Evolutionary conservation across 2,329 filamentous ascomycete species (phyloP).

Genomic region (Aspergillus latus): DNA sequence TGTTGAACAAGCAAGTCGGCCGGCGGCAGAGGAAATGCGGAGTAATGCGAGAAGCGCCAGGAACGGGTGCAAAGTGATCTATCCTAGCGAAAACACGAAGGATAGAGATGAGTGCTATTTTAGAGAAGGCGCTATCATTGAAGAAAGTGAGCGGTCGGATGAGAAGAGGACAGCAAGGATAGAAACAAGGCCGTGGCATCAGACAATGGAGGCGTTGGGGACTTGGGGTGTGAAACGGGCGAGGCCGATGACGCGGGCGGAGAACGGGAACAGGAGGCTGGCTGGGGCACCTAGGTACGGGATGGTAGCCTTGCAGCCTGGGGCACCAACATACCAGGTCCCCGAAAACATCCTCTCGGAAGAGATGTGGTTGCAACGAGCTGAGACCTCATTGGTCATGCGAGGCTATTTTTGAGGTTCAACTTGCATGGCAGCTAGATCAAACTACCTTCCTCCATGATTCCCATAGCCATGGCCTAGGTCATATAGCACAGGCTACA

Average conservation of each 20-base stretch:
- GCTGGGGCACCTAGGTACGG: not conserved
- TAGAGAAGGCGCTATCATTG: not conserved
- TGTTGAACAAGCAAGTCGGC: conserved; percentile 16
- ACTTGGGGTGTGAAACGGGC: conserved; percentile 18
- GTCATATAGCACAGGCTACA: not conserved
- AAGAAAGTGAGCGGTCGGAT: conserved; percentile 1
- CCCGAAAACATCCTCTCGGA: not conserved
- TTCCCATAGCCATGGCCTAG: not conserved
- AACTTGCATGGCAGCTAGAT: not conserved
- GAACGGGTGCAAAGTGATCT: not conserved
- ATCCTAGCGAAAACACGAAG: conserved; percentile 1
- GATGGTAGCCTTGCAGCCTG: conserved; percentile 17
- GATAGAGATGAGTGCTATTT: not conserved
- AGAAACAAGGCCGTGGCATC: not conserved
- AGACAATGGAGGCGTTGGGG: conserved; percentile 2
- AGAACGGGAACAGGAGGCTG: conserved; percentile 19
- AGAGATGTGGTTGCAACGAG: not conserved
- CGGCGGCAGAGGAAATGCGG: conserved; percentile 15
- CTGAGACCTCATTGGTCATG: not conserved
- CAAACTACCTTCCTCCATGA: not conserved
- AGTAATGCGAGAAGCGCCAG: conserved; percentile 16
- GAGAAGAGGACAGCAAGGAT: conserved; percentile 4
- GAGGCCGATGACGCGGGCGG: conserved; percentile 33
- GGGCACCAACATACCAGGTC: conserved; percentile 19
- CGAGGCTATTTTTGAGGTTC: not conserved